Evolutionary conservation across 441 rosid species (phyloP).

Genomic region (Populus tomentosa): DNA sequence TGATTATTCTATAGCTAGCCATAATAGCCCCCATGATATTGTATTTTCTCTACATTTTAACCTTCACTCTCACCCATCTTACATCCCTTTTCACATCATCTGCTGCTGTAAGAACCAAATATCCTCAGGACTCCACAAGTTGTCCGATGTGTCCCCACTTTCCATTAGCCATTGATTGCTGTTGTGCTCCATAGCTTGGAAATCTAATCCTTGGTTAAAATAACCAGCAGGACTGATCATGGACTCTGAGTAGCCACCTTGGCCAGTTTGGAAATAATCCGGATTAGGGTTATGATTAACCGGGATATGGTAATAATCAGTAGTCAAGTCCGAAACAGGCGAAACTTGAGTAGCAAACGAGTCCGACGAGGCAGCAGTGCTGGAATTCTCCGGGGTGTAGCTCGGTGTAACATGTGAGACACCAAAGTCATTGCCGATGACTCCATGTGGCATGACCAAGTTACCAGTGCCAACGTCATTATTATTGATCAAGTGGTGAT

Average conservation of each 20-base stretch:
- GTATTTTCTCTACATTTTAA: constrained; percentile 6
- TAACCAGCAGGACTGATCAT: constrained; percentile 33
- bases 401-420: constrained; percentile 9
- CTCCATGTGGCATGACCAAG: constrained; percentile 23
- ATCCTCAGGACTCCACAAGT: constrained; percentile 64
- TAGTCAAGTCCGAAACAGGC: constrained; percentile 50
- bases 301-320: constrained; percentile 46
- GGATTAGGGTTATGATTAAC: constrained; percentile 36
- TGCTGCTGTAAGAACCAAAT: constrained; percentile 54
- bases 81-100: constrained; percentile 28
- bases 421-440: constrained; percentile 19
- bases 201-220: constrained; percentile 35
- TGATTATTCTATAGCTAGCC: constrained; percentile 11
- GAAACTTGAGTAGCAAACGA: constrained; percentile 51
- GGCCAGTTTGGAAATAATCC: constrained; percentile 43
- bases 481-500: constrained; percentile 11
- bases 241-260: constrained; percentile 36
- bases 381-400: constrained; percentile 64
- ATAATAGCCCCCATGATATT: neutral
- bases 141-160: constrained; percentile 51
- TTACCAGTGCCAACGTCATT: constrained; percentile 27
- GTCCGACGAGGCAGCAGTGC: constrained; percentile 61
- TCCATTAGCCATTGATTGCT: constrained; percentile 40
- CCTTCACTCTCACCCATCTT: neutral
- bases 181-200: constrained; percentile 46